These are phyloP conservation scores for Debaryomyces coudertii DNA, from an alignment of 1,139 yeast species.

Conservation along the genomic window DNA sequence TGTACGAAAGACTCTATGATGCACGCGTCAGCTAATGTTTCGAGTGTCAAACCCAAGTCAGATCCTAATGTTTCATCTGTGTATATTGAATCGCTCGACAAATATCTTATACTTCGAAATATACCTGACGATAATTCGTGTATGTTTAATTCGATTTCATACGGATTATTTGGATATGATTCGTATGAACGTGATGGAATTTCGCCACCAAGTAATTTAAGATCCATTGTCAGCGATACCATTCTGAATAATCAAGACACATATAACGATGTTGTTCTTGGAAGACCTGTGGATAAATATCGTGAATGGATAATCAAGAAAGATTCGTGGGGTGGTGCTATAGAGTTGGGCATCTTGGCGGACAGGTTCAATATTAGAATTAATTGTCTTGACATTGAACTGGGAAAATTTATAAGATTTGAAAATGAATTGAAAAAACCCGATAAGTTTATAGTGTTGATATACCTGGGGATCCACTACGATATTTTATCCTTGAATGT, in stretches of 20 bases:
- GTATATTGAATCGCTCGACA: conserved; percentile 22
- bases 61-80: conserved; percentile 32
- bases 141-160: conserved; percentile 68
- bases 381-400: conserved; percentile 69
- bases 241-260: conserved; percentile 46
- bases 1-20: conserved; percentile 11
- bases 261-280: conserved; percentile 65
- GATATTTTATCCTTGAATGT: conserved; percentile 58
- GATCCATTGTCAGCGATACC: conserved; percentile 49
- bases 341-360: conserved; percentile 70
- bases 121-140: conserved; percentile 85
- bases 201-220: conserved; percentile 42
- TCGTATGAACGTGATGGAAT: conserved; percentile 20
- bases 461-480: conserved; percentile 78
- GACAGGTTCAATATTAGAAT: conserved; percentile 56
- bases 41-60: not conserved
- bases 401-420: conserved; percentile 61
- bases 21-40: conserved; percentile 3
- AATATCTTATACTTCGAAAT: conserved; percentile 52
- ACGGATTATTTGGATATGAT: conserved; percentile 45
- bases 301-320: conserved; percentile 62
- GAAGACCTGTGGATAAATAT: conserved; percentile 53
- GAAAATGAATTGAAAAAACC: conserved; percentile 39
- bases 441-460: conserved; percentile 51
- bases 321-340: conserved; percentile 87